Conservation (phyloP, 2,329 filamentous ascomycete species). For the Fusarium sp. region DNA sequence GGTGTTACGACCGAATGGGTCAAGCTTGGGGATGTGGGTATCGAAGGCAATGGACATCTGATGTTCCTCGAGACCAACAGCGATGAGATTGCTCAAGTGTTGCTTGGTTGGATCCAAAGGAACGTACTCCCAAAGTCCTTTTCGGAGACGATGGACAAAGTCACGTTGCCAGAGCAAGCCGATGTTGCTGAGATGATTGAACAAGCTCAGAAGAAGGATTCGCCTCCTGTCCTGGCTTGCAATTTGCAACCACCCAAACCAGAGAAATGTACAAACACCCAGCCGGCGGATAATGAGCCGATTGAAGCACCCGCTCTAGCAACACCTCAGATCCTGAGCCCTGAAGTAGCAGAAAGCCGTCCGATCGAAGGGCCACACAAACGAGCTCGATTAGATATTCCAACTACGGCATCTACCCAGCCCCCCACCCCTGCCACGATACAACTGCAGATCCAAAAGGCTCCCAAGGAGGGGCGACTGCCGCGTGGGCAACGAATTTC, state of each 20-base stretch:
- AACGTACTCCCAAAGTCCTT: slow-evolving; percentile 3
- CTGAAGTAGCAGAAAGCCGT: not conserved
- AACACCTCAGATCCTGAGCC: slow-evolving; percentile 5
- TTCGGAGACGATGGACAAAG: not conserved
- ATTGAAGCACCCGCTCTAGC: not conserved
- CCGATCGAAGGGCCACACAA: not conserved
- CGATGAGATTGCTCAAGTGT: slow-evolving; percentile 52
- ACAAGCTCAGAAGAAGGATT: not conserved
- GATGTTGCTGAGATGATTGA: not conserved
- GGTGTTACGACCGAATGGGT: slow-evolving; percentile 59
- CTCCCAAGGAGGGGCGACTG: not conserved
- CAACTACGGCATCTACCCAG: not conserved
- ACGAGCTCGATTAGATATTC: slow-evolving; percentile 4
- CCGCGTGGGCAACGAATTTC: not conserved
- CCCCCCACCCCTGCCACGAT: not conserved
- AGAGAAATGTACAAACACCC: not conserved
- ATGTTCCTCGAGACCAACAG: slow-evolving; percentile 66
- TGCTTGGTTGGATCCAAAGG: slow-evolving; percentile 53
- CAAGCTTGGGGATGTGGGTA: slow-evolving; percentile 55
- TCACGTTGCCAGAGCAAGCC: slow-evolving; percentile 1
- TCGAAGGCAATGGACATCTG: slow-evolving; percentile 67
- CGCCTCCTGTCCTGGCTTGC: not conserved
- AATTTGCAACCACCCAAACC: not conserved
- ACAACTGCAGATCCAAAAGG: not conserved
- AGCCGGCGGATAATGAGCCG: not conserved